Base-by-base conservation (phyloP, 139 green algal genomes). In the Picochlorum sp. region DNA sequence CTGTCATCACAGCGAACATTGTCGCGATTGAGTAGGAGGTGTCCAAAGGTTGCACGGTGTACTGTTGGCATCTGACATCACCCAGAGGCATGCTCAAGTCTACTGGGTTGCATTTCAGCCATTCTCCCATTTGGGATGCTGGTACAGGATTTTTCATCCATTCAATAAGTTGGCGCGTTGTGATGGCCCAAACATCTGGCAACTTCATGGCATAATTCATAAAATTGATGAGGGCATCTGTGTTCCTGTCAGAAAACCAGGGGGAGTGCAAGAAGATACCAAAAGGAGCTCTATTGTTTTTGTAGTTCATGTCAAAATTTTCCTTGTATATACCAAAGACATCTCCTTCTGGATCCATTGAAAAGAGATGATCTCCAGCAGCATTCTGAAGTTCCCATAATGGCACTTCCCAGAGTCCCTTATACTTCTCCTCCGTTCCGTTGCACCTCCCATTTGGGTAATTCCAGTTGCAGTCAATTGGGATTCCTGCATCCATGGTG, bases 91-190 rank as follows among this genome's bases (percentile, higher is more conserved):
- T 24, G 28, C 18, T 45, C 5, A 59, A 33, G 44, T 58, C 50
- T 49, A 64, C 63, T 0, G 43, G 26, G 13, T 57, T 26, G 54
- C 63, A 69, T 40, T 53, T 59, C 12, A 70, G 52, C 51, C 40
- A 24, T 50, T 40, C 33, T 50, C 35, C 40, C 26, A 64, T 33
- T 49, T 69, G 37, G 53, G 45, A 60, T 50, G 55, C 55, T 36
- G 63, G 41, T 30, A 65, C 55, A 45, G 63, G 63, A 41, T 58
- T 50, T 61, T 70, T 49, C 41, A 65, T 65, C 63, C 63, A 70
- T 29, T 64, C 31, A 13, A 70, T 51, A 22, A 70, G 40, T 40
- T 70, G 54, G 41, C n/a, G 36, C 2, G 39, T 32, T 30, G 63
- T 70, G 8, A 65, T 43, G 39, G 57, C 56, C 39, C 40, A 70